phyloP scores from a whole-genome alignment of 148 eudicot genomes.

The Rhododendron ovatum region DNA sequence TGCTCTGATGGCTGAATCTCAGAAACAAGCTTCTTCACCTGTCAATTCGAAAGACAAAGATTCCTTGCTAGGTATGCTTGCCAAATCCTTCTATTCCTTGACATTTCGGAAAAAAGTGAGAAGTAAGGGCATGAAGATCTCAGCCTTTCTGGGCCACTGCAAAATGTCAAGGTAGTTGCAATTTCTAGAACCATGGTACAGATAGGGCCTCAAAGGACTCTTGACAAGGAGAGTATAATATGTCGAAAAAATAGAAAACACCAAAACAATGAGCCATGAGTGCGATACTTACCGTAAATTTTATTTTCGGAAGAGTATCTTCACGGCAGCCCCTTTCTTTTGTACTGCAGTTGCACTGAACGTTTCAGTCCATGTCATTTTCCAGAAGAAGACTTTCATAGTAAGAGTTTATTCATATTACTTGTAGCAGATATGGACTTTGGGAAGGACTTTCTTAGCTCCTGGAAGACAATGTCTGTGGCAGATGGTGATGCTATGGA shows the following conservation, averaged over 20 bases:
- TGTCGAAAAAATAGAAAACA: neutral
- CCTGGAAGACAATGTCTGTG: slow-evolving; percentile 63
- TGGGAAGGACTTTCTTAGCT: slow-evolving; percentile 67
- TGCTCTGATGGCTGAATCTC: slow-evolving; percentile 10
- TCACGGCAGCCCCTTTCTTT: neutral
- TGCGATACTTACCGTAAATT: neutral
- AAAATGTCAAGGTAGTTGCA: slow-evolving; percentile 2
- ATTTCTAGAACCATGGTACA: neutral
- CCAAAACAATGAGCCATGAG: neutral
- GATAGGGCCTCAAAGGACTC: neutral
- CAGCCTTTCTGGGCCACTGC: neutral
- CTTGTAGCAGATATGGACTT: slow-evolving; percentile 62
- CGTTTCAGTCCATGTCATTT: neutral
- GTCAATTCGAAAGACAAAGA: slow-evolving; percentile 30
- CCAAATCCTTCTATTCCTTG: neutral
- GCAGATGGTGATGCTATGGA: slow-evolving; percentile 62
- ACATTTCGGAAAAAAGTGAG: neutral
- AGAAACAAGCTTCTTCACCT: slow-evolving; percentile 30
- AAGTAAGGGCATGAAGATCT: neutral
- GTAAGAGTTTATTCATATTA: neutral
- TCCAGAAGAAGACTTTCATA: neutral
- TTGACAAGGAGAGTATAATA: neutral
- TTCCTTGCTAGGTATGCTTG: slow-evolving; percentile 30
- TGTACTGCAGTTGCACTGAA: neutral
- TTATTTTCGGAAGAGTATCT: neutral